These are phyloP conservation scores for Oemleria cerasiformis DNA, from an alignment of 306 rosid species.

Conservation along the genomic window DNA sequence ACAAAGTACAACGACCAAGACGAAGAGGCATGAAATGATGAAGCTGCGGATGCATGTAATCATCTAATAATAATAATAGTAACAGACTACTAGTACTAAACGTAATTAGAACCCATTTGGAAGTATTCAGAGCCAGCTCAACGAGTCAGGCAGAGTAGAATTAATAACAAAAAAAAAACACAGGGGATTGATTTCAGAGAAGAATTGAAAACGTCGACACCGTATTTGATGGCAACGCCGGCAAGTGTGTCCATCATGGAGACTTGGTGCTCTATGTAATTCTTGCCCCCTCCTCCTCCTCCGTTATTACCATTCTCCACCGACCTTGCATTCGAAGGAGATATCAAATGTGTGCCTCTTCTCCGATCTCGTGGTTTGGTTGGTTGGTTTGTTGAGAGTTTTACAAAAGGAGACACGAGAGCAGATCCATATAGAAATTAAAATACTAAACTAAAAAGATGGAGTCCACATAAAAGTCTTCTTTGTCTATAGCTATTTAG, in stretches of 20 bases:
- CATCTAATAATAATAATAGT: too few species aligned
- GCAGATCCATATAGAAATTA: conserved; percentile 12
- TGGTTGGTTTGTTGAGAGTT: neutral
- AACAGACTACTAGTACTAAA: neutral
- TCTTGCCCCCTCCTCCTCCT: conserved; percentile 25
- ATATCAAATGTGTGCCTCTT: conserved; percentile 40
- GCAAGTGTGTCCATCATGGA: conserved; percentile 85
- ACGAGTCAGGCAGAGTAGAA: too few species aligned
- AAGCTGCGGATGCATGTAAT: too few species aligned
- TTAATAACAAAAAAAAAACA: too few species aligned
- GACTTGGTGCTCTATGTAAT: conserved; percentile 64
- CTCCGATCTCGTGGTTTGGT: conserved; percentile 13
- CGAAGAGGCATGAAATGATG: too few species aligned
- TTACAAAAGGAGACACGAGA: neutral
- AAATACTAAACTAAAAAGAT: neutral
- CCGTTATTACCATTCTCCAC: conserved; percentile 11
- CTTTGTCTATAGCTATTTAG: neutral
- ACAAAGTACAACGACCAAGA: too few species aligned
- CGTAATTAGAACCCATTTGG: neutral
- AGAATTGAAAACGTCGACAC: conserved; percentile 63
- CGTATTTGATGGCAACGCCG: conserved; percentile 88
- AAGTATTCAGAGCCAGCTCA: too few species aligned
- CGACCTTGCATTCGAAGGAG: conserved; percentile 47
- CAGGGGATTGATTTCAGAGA: neutral
- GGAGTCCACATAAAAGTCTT: conserved; percentile 8